Evolutionary conservation across 176 grass and related monocot species (phyloP).

Genomic region (Musa acuminata): DNA sequence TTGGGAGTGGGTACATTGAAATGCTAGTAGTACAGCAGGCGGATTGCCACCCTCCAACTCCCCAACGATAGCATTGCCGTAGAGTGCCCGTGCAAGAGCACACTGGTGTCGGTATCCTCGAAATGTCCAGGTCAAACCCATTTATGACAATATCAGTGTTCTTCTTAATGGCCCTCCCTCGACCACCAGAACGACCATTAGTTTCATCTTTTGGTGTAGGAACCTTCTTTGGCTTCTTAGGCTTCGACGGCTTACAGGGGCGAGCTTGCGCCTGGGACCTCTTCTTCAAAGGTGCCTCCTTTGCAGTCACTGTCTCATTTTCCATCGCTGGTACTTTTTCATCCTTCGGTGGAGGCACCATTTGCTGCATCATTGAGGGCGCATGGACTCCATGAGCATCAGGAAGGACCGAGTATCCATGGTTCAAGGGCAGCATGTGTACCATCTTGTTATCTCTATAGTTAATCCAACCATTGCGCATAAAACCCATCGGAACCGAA

Average conservation of each 20-base stretch:
- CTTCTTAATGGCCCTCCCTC: not conserved
- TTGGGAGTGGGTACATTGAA: conserved; percentile 20
- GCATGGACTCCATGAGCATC: conserved; percentile 11
- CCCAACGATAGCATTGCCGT: conserved; percentile 22
- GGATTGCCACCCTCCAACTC: conserved; percentile 25
- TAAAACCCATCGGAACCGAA: not conserved
- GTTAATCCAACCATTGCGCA: conserved; percentile 21
- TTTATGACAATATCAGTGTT: conserved; percentile 17
- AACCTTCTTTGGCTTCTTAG: conserved; percentile 18
- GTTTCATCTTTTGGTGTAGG: not conserved
- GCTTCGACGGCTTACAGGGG: not conserved
- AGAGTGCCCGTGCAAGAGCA: conserved; percentile 20
- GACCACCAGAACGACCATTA: not conserved
- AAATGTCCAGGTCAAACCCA: conserved; percentile 22
- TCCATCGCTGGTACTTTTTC: conserved; percentile 1
- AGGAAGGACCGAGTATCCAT: conserved; percentile 7
- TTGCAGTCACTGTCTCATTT: not conserved
- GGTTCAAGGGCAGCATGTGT: conserved; percentile 11
- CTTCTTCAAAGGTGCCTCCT: conserved; percentile 12
- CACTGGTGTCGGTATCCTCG: conserved; percentile 13
- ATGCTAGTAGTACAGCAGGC: conserved; percentile 25
- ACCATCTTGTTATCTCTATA: conserved; percentile 16
- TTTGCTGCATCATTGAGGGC: not conserved
- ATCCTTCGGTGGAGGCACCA: not conserved
- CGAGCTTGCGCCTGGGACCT: not conserved